Evolutionary conservation across 495 filamentous ascomycete genomes (phyloP), one percentile per base, ranked within the genome.

Genomic region (Schizothecium vesticola): DNA sequence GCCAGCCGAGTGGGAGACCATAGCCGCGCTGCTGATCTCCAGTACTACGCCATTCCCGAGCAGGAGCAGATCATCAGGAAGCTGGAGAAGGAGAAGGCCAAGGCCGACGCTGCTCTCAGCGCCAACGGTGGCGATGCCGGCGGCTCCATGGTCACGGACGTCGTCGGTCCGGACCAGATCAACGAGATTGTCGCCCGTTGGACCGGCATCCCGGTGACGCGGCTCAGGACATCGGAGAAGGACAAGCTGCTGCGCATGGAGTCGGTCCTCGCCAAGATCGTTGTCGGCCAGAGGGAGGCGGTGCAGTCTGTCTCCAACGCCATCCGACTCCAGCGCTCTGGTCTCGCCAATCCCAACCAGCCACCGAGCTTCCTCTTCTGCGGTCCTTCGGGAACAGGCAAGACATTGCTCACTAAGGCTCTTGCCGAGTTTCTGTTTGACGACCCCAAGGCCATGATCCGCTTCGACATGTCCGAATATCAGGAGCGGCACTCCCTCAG

Each of bases 391-490:
- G 95, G 95, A 79, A 99, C 95, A 2, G 95, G 95, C 80, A 99
- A 99, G 82, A 99, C 95, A 3, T 82, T 99, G 13, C 89, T 99
- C 60, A 97, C 94, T 67, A 99, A 99, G 79, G 93, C 93, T 10
- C 85, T 99, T 11, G 95, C 95, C 58, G 95, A 99, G 77, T 99
- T 99, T 84, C 85, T 99, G 43, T 99, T 99, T 80, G 95, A 99
- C 75, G 95, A 99, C 74, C 85, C 95, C 19, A 97, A 97, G 84
- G 82, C 93, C 21, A 99, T 99, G 95, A 96, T 99, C 75, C 92
- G 95, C 19, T 94, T 99, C 82, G 95, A 99, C 80, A 99, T 99
- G 95, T 98, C 95, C 9, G 95, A 99, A 77, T 99, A 99, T 79
- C 96, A 98, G 79, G 95, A 99, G 79, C 91, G 94, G 11, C 95